Base-by-base conservation (phyloP, 768 basidiomycete species). In the Roridomyces roridus region DNA sequence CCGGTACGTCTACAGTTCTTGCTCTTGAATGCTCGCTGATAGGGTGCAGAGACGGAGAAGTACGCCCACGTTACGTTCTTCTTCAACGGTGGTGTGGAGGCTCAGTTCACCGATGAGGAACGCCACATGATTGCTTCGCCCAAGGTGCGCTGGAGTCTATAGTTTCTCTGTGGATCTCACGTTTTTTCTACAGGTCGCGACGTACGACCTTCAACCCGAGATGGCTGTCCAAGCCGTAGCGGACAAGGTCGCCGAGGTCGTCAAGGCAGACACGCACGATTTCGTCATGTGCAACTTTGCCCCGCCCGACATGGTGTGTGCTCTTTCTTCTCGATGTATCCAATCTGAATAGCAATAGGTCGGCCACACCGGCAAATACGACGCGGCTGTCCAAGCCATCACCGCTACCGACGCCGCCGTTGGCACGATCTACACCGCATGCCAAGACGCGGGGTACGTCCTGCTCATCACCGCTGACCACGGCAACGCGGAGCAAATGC, bases 201-300 rank as follows among this genome's bases (percentile, higher is more conserved):
- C 94, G 6, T 96, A 97, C 73, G 95, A 97, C 74, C 82, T 89
- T 65, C 80, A 92, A 61, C 95, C 95, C 4, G 85, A 87, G 66
- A 97, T 98, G 95, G 90, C 86, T 68, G 94, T 86, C 5, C 88
- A 92, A 60, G 83, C 78, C 31, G 95, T 97, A n/a, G 95, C 94
- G 0, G 91, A 94, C 66, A 92, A 93, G 72, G 94, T 96, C 17
- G 91, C 92, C 1, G 88, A 94, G 72, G 80, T 94, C 9, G 82
- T 98, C 63, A 81, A 81, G 67, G 77, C 78, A 64, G 75, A 80
- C 51, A 79, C 86, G 42, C 83, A 92, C 66, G 90, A 95, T 39
- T 96, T 96, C 68, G 84, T 96, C 57, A 96, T 97, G 94, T 96
- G 94, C 79, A 97, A 96, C 77, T 96, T 96, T 72, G 95, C 95